Evolutionary conservation across 805 yeast species (phyloP).

Genomic region (Hanseniaspora meyeri): DNA sequence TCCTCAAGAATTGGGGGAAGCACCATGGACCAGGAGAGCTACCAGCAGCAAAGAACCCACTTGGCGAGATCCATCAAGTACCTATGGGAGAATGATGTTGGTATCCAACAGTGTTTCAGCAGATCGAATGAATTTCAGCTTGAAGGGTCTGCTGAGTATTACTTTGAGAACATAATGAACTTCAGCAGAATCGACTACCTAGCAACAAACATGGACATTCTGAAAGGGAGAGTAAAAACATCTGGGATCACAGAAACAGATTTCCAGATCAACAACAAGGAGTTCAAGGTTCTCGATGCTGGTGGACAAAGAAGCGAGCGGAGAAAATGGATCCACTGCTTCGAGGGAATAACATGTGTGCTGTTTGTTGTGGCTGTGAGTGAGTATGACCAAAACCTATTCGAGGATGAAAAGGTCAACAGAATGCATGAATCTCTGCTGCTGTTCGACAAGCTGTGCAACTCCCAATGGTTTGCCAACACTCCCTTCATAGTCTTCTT

Average conservation of each 20-base stretch:
- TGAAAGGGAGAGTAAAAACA: constrained; percentile 85
- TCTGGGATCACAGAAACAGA: constrained; percentile 87
- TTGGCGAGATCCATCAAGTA: constrained; percentile 56
- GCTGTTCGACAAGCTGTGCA: constrained; percentile 70
- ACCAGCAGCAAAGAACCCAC: constrained; percentile 17
- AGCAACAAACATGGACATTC: constrained; percentile 71
- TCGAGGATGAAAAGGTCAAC: constrained; percentile 80
- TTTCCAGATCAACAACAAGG: constrained; percentile 54
- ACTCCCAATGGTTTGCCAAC: constrained; percentile 69
- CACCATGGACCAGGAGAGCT: constrained; percentile 6
- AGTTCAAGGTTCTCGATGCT: constrained; percentile 77
- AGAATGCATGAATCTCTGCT: constrained; percentile 83
- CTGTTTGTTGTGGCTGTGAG: constrained; percentile 78
- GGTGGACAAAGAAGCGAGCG: constrained; percentile 93
- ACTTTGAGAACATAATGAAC: constrained; percentile 58
- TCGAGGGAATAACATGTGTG: constrained; percentile 79
- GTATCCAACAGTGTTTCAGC: constrained; percentile 46
- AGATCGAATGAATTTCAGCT: constrained; percentile 70
- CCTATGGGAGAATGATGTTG: constrained; percentile 62
- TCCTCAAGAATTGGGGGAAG: background rate
- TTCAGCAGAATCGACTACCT: constrained; percentile 53
- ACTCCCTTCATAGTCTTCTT: constrained; percentile 84
- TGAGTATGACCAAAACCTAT: constrained; percentile 84
- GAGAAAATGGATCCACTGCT: constrained; percentile 89
- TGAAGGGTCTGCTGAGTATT: constrained; percentile 71